phyloP scores from a whole-genome alignment of 306 rosid genomes.

The Hippophae gyantsensis region DNA sequence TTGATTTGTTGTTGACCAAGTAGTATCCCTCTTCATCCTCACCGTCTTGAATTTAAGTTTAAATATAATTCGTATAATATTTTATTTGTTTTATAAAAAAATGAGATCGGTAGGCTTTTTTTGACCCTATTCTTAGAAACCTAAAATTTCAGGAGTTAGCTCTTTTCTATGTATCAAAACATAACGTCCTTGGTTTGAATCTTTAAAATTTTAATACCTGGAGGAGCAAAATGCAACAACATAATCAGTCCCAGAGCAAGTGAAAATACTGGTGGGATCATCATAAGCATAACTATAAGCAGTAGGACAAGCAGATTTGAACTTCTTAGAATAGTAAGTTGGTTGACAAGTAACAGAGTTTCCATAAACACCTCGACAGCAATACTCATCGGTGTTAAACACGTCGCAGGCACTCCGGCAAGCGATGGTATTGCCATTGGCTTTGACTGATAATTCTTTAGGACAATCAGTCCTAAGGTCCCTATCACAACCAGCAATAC shows the following conservation, averaged over 20 bases:
- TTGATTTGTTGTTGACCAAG: too few relatives aligned
- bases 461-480: constrained; percentile 59
- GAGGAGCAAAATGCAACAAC: constrained; percentile 58
- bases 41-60: too few relatives aligned
- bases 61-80: too few relatives aligned
- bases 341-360: constrained; percentile 55
- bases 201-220: constrained; percentile 27
- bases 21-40: too few relatives aligned
- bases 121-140: too few relatives aligned
- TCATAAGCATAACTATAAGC: constrained; percentile 89
- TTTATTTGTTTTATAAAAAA: too few relatives aligned
- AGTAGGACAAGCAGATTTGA: constrained; percentile 72
- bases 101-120: too few relatives aligned
- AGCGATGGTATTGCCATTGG: constrained; percentile 44
- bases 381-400: constrained; percentile 67
- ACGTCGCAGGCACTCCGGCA: constrained; percentile 94
- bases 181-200: too few relatives aligned
- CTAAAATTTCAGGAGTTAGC: too few relatives aligned
- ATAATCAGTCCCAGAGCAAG: constrained; percentile 69
- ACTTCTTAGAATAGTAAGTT: constrained; percentile 67
- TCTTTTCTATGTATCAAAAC: too few relatives aligned
- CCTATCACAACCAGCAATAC: constrained; percentile 52
- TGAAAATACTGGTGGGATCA: constrained; percentile 69
- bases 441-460: constrained; percentile 31
- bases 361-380: constrained; percentile 67